Conservation (phyloP, 2,329 filamentous ascomycete species). For the Hortaea werneckii region DNA sequence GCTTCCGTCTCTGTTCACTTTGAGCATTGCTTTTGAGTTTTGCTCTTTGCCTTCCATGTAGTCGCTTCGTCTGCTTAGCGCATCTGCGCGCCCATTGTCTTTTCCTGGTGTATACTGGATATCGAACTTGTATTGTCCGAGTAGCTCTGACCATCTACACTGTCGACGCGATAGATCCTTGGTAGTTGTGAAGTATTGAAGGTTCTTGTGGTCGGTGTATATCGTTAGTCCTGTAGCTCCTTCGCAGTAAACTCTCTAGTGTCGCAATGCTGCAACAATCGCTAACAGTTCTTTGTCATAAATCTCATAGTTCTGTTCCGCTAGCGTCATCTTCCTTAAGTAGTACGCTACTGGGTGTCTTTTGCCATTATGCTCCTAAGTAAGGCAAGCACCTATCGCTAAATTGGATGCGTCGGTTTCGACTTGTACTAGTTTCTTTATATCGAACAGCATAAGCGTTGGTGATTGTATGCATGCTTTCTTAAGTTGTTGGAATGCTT, state of each 20-base stretch:
- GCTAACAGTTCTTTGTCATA: constrained; percentile 11
- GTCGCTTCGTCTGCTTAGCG: not conserved
- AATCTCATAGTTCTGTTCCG: constrained; percentile 7
- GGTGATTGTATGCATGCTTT: not conserved
- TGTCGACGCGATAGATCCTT: constrained; percentile 7
- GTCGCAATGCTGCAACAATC: constrained; percentile 6
- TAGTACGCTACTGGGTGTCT: not conserved
- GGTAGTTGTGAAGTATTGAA: constrained; percentile 9
- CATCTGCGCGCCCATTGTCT: not conserved
- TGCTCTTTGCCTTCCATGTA: constrained; percentile 1
- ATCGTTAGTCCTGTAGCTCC: constrained; percentile 7
- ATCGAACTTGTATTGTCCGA: constrained; percentile 1
- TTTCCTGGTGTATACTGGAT: constrained; percentile 1
- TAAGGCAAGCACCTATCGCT: not conserved
- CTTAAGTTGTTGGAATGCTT: constrained; percentile 4
- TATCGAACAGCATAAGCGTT: constrained; percentile 5
- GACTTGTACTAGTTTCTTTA: not conserved
- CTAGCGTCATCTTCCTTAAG: not conserved
- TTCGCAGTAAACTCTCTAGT: constrained; percentile 11
- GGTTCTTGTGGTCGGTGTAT: constrained; percentile 9
- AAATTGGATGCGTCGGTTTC: constrained; percentile 2
- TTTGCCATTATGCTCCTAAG: not conserved
- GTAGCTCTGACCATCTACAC: constrained; percentile 3
- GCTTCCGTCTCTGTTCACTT: not conserved
- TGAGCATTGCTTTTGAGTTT: not conserved